Conservation (phyloP, 371 early-diverging fungal genomes). For the Mortierella sp. region DNA sequence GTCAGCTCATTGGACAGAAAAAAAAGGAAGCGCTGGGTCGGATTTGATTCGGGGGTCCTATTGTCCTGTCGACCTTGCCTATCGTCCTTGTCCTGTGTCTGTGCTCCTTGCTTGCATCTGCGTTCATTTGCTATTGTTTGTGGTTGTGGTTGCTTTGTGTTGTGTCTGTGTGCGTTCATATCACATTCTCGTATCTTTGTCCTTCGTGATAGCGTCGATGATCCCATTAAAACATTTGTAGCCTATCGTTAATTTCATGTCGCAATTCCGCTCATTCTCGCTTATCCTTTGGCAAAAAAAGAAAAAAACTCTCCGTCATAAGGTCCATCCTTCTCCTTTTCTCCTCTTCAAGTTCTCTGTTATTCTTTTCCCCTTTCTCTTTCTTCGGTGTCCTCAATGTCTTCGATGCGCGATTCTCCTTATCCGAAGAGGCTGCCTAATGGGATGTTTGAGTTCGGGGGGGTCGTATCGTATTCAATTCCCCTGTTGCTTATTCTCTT, state of each 20-base stretch:
- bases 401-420: neutral
- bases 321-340: neutral
- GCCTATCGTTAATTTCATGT: neutral
- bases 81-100: neutral
- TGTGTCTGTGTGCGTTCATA: neutral
- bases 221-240: neutral
- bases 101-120: neutral
- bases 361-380: neutral
- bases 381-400: neutral
- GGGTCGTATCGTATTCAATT: neutral
- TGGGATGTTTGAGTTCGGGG: constrained; percentile 11
- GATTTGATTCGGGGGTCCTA: neutral
- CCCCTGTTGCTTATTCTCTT: neutral
- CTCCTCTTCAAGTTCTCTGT: neutral
- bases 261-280: neutral
- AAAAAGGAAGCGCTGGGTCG: too few species aligned
- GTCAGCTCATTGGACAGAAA: neutral
- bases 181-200: neutral
- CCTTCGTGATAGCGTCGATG: neutral
- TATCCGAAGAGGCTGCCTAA: neutral
- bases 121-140: neutral
- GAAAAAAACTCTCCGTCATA: neutral
- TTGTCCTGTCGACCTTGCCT: too few species aligned
- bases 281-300: neutral
- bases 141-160: neutral